Evolutionary conservation across 371 early-diverging fungal species (phyloP).

Genomic region (Mucor racemosus): DNA sequence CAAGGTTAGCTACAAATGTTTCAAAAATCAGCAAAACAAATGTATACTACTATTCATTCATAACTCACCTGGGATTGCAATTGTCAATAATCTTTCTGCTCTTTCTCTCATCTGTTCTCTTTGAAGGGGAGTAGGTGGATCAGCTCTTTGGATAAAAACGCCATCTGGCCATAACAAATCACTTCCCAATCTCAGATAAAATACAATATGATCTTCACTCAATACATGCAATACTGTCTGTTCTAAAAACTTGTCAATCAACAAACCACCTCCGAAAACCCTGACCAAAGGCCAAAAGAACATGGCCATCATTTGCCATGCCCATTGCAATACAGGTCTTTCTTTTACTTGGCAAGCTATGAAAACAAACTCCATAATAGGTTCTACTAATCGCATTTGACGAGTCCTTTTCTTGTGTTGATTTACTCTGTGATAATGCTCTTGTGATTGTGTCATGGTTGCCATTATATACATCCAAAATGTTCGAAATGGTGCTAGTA

Average conservation of each 20-base stretch:
- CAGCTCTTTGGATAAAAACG: conserved; percentile 42
- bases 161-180: conserved; percentile 65
- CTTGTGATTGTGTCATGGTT: conserved; percentile 47
- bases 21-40: neutral
- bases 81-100: conserved; percentile 44
- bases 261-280: conserved; percentile 47
- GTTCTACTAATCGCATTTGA: conserved; percentile 43
- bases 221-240: conserved; percentile 61
- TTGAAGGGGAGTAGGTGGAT: conserved; percentile 39
- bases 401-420: conserved; percentile 46
- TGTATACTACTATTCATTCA: too few relatives aligned
- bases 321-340: conserved; percentile 45
- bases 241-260: conserved; percentile 60
- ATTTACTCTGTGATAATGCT: conserved; percentile 46
- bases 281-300: conserved; percentile 53
- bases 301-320: conserved; percentile 53
- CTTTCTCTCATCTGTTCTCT: conserved; percentile 41
- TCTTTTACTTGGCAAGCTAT: conserved; percentile 43
- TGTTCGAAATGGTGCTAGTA: conserved; percentile 39
- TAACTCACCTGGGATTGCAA: conserved; percentile 45
- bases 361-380: conserved; percentile 39
- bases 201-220: conserved; percentile 60
- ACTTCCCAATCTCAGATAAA: conserved; percentile 58
- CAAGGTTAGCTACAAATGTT: conserved; percentile 10
- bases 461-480: conserved; percentile 43